Base-by-base conservation (phyloP, 768 basidiomycete genomes). In the Russula vinacea region DNA sequence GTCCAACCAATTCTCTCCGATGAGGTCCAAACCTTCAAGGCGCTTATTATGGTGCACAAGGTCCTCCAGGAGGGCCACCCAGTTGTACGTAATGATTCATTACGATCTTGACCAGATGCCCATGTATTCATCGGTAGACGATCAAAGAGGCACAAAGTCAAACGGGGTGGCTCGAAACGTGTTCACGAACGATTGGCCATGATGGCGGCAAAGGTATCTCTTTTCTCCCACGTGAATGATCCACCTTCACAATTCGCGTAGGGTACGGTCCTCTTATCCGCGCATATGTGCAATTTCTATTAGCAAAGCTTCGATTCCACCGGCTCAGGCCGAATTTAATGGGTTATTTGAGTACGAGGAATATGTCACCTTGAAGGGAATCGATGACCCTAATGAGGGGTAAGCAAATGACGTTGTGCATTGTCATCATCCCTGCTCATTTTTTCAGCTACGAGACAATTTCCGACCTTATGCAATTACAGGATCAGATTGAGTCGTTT, bases 341-440 rank as follows among this genome's bases (percentile, higher is more conserved):
- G 97, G 97, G 29, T 78, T 99, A 7, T 99, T 99, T 73, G 97
- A 99, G 76, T 99, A 99, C 70, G 95, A 98, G 73, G 97, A 99
- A 76, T 99, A 99, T 73, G 86, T 99, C 68, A 93, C 92, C 26
- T 78, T 99, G 71, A 96, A 97, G 76, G 94, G 93, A 26, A 97
- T 98, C 66, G 94, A 98, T 73, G 94, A 99, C 79, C 97, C 97
- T 10, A 98, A 98, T 74, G 96, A 99, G 79, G 97, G 97, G 96
- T 97, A 74, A 67, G 88, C 74, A 7, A 57, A 22, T 29, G 37
- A 8, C 17, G 1, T 39, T 24, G 26, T 7, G 11, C 47, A 35
- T 29, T 49, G 57, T 61, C 60, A 56, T 56, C 59, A 35, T 35
- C 59, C 22, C n/a, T 19, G 56, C 26, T 19, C 55, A 42, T 11